phyloP scores from a whole-genome alignment of 495 filamentous ascomycete genomes.

The Sabuloglossum arenarium region DNA sequence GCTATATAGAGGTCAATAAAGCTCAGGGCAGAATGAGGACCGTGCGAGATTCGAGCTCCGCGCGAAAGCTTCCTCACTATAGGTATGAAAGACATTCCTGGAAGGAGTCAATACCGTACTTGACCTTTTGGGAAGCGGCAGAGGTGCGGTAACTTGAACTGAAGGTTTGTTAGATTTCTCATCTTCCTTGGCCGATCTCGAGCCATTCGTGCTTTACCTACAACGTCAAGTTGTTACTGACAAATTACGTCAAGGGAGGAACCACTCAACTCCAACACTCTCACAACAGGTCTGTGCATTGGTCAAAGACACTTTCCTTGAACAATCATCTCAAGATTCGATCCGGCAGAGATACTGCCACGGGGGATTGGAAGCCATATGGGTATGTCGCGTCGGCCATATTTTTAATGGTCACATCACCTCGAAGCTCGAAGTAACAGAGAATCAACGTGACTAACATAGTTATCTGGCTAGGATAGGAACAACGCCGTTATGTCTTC shows the following conservation, averaged over 20 bases:
- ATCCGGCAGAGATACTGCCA: no score
- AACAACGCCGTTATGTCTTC: background rate
- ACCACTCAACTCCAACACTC: no score
- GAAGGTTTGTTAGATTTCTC: background rate
- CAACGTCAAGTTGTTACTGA: no score
- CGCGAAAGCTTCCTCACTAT: no score
- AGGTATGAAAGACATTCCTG: no score
- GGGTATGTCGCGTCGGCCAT: no score
- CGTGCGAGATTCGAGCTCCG: background rate
- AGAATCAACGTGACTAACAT: background rate
- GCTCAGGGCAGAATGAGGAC: background rate
- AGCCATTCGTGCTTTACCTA: no score
- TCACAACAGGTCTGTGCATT: no score
- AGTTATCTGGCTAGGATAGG: background rate
- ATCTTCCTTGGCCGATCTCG: background rate
- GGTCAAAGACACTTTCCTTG: no score
- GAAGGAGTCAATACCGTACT: background rate
- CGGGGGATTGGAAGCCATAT: background rate
- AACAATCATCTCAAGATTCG: no score
- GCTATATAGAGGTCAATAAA: background rate
- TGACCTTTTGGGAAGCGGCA: background rate
- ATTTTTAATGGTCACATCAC: background rate
- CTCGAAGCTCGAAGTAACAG: background rate
- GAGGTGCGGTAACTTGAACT: background rate
- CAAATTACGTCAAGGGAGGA: no score